Evolutionary conservation across 1,139 yeast genomes (phyloP), one percentile per base, ranked within the genome.

Genomic region (Saccharomyces hybrid): DNA sequence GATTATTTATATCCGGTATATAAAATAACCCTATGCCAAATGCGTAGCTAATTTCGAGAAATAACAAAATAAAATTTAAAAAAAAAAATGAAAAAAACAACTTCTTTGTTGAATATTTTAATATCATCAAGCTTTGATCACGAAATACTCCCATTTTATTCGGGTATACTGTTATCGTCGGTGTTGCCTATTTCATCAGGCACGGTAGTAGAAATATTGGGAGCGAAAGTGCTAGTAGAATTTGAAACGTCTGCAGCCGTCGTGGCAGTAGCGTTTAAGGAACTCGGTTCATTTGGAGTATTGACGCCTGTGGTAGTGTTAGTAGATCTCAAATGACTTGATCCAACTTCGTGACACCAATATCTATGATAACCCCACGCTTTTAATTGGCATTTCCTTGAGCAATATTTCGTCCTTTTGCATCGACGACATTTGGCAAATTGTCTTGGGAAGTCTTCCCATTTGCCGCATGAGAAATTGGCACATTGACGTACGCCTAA

Each of bases 401-500:
- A 85, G 68, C 99, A 93, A 69, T 93, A 93, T 73, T 93, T 93
- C 1, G 99, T 90, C 56, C 98, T 76, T 70, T 91, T 89, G 71
- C 99, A 93, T 53, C 96, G 79, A 56, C 96, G 79, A 70, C 99
- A 93, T 71, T 93, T 93, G 59, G 96, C 95, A 73, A 91, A 93
- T 68, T 91, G 95, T 50, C 95, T 79, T 11, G 96, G 96, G 59
- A 74, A 83, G 47, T 80, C 81, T 70, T 93, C 99, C 99, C 99
- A 93, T 66, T 79, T 84, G n/a, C 97, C 97, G 72, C 99, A 93
- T 46, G 82, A 86, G 63, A 90, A 84, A 69, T 85, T 85, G 1
- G 98, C 97, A 71, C 99, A 93, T 72, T 93, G 99, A 51, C 98
- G 79, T 38, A 93, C 87, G 2, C 98, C 97, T 28, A 96, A 95